Evolutionary conservation across 225 moss, liverwort and hornwort species (phyloP).

Genomic region (Ulota crispa): DNA sequence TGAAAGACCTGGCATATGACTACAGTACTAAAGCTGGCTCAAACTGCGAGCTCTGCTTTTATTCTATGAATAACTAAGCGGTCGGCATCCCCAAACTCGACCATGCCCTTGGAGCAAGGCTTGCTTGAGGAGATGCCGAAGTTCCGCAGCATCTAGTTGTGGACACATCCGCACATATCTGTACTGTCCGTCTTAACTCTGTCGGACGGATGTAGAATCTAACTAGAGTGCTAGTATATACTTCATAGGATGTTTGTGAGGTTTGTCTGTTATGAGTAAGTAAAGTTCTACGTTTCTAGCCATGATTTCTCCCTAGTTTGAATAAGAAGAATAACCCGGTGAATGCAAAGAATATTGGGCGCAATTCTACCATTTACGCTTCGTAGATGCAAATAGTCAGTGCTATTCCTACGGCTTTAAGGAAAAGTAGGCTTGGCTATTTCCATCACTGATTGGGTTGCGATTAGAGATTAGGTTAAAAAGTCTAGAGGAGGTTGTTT

Average conservation of each 20-base stretch:
- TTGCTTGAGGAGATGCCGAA: not conserved
- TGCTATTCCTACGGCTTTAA: not conserved
- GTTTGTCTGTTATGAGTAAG: not conserved
- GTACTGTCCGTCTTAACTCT: not conserved
- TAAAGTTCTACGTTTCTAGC: not conserved
- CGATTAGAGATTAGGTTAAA: not conserved
- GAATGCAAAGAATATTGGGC: not conserved
- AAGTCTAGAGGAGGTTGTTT: not conserved
- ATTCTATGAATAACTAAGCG: not conserved
- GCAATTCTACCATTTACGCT: not conserved
- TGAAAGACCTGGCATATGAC: not conserved
- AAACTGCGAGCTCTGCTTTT: not conserved
- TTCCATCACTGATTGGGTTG: not conserved
- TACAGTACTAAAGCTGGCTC: constrained; percentile 11
- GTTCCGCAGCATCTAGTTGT: not conserved
- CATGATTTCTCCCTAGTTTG: not conserved
- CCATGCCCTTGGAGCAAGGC: not conserved
- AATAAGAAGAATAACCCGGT: not conserved
- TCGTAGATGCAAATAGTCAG: not conserved
- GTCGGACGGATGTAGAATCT: not conserved
- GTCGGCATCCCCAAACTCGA: not conserved
- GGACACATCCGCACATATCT: not conserved
- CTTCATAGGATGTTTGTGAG: not conserved
- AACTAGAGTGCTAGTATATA: not conserved
- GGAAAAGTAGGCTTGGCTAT: not conserved